These are phyloP conservation scores for Coemansia sp. DNA, from an alignment of 192 early-diverging fungal species.

Conservation along the genomic window DNA sequence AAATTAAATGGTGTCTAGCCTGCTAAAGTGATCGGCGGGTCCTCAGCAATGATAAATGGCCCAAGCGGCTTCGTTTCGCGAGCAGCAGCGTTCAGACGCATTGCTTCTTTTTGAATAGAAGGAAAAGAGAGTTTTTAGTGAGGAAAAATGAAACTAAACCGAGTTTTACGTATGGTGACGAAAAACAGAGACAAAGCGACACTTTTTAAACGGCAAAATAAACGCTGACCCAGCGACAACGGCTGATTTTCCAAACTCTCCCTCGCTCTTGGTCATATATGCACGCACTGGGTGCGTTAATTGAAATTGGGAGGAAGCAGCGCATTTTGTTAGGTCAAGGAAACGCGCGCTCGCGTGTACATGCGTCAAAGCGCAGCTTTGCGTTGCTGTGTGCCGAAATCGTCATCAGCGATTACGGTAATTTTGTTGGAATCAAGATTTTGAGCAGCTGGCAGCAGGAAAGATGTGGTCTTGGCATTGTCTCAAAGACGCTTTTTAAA, in stretches of 20 bases:
- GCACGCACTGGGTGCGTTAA: too few species aligned
- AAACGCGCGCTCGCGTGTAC: too few species aligned
- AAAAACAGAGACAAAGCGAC: not conserved
- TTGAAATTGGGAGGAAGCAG: too few species aligned
- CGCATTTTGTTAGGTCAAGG: too few species aligned
- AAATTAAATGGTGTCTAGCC: too few species aligned
- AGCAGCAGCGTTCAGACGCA: not conserved
- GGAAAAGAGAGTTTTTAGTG: not conserved
- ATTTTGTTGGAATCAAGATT: not conserved
- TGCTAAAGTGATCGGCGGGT: not conserved
- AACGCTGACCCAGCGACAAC: not conserved
- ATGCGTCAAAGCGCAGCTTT: too few species aligned
- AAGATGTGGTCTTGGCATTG: not conserved
- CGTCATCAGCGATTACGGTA: not conserved
- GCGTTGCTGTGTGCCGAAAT: too few species aligned
- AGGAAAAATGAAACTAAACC: too few species aligned
- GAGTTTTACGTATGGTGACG: too few species aligned
- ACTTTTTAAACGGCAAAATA: not conserved
- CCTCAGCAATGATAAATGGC: conserved; percentile 10
- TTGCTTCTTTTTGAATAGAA: not conserved
- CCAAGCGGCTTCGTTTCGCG: conserved; percentile 16
- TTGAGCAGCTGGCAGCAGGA: too few species aligned
- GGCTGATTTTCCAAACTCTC: not conserved
- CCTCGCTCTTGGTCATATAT: too few species aligned
- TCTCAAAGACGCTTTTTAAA: too few species aligned